A percentile compares a stretch with the other conserved stretches of the same genome.
Evolutionary conservation across 108 stramenopile species (phyloP).

Genomic region (Skeletonema costatum): DNA sequence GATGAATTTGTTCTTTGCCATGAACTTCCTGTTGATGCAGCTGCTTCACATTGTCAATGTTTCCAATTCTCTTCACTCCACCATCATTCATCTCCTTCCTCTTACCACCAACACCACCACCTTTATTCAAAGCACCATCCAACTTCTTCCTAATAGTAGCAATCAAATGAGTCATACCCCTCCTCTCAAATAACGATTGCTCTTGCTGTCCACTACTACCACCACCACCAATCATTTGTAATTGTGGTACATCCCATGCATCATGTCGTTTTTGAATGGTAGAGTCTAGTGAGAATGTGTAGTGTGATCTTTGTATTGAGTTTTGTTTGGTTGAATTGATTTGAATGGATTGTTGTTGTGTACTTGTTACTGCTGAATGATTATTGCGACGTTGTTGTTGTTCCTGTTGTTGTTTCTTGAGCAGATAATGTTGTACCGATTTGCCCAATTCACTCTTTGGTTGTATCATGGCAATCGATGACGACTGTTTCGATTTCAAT

Average conservation of each 20-base stretch:
- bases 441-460: constrained; percentile 36
- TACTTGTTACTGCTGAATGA: background rate
- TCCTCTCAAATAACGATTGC: background rate
- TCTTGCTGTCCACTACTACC: background rate
- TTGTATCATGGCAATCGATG: constrained; percentile 4
- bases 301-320: constrained; percentile 37
- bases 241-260: constrained; percentile 39
- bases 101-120: background rate
- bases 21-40: background rate
- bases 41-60: background rate
- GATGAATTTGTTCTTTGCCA: background rate
- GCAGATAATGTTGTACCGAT: constrained; percentile 25
- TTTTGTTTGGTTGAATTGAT: constrained; percentile 31
- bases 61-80: background rate
- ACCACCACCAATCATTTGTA: constrained; percentile 12
- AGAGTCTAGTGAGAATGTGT: constrained; percentile 42
- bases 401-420: constrained; percentile 7
- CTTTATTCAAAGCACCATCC: background rate
- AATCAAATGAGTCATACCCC: constrained; percentile 25
- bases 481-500: background rate
- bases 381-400: background rate
- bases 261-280: constrained; percentile 26
- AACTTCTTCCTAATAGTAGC: constrained; percentile 27
- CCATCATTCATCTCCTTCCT: background rate
- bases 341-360: constrained; percentile 1